Base-by-base conservation (phyloP, 345 rosid species). In the Boechera divaricarpa region DNA sequence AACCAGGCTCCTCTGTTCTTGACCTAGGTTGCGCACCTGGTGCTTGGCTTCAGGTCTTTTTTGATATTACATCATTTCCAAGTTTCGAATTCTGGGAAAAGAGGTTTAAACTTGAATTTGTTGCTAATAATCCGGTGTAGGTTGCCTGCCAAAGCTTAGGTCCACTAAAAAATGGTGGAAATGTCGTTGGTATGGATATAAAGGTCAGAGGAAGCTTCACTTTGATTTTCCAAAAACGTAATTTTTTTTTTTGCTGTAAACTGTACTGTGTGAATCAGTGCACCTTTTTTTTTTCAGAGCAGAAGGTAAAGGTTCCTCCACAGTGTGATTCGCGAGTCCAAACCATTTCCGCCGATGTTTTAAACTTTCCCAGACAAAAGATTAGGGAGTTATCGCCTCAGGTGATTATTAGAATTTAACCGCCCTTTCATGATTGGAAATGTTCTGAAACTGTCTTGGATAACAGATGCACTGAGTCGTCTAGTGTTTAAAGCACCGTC, bases 11-110 rank as follows among this genome's bases (percentile, higher is more conserved):
- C 73, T 87, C 94, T 59, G 92, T 95, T 83, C 99, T 95, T 61
- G 99, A 92, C 80, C 89, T 95, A 39, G 97, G 99, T 16, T 95
- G 98, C 61, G 99, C 99, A 51, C 98, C 98, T 55, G 99, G 98
- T 83, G 98, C 99, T 66, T 95, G 99, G 99, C 99, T 95, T 72
- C 98, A 94, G 94, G 98, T 94, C 15, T 45, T 48, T 45, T 13
- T 15, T 26, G 4, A 44, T 15, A 18, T 60, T n/a, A 11, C 45
- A 4, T 63, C 32, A 54, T 13, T 32, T 35, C 6, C 42, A 11
- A 31, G 4, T 65, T 65, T 59, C 10, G 69, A 29, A 11, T 53
- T 67, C 35, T 70, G 44, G 2, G 32, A n/a, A 5, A 6, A 21
- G 41, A 53, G 1, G 5, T 64, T 62, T 74, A 54, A 67, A 18